Base-by-base conservation (phyloP, 2,329 filamentous ascomycete species). In the Cladosporium halotolerans region DNA sequence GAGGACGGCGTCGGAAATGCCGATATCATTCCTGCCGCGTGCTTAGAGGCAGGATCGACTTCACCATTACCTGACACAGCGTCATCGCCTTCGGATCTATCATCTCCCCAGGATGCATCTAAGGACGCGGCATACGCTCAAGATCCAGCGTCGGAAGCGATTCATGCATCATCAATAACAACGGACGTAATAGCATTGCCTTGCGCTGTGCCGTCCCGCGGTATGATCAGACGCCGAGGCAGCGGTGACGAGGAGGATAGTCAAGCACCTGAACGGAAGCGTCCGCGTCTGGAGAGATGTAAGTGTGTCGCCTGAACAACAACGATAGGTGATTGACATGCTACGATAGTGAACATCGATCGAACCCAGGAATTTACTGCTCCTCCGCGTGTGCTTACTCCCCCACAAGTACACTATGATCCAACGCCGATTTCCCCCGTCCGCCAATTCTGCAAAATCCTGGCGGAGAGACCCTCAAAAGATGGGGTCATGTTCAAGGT, bases 401-500 rank as follows among this genome's bases (percentile, higher is more conserved):
- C 39, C 5, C 7, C 32, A 7, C 32, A 34, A 34, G 11, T 34
- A 13, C 39, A 41, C 14, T 41, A 41, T 16, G 39, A 41, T 9
- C 53, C 42, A 7, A 56, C 39, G 2, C 55, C 38, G 40, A 41
- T 56, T 10, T 56, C 54, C n/a, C 57, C 52, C 19, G n/a, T 23
- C 23, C 45, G 53, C 16, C 42, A 48, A 45, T 57, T 57, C 39
- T 31, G 13, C 13, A 38, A 47, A 9, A 42, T 56, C 9, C 13
- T 52, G 8, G 55, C 51, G 14, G 51, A 56, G 39, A 43, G 34
- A 9, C 23, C 23, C 4, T 48, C 45, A 4, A n/a, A 16, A 34
- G 8, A 56, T 14, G 51, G 55, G 11, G 50, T 18, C 39, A 31
- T 54, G n/a, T 56, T 54, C 38, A 56, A 56, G 32, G 51, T 56